Evolutionary conservation across 163 green algal genomes (phyloP).

Genomic region (Scenedesmus sp.): DNA sequence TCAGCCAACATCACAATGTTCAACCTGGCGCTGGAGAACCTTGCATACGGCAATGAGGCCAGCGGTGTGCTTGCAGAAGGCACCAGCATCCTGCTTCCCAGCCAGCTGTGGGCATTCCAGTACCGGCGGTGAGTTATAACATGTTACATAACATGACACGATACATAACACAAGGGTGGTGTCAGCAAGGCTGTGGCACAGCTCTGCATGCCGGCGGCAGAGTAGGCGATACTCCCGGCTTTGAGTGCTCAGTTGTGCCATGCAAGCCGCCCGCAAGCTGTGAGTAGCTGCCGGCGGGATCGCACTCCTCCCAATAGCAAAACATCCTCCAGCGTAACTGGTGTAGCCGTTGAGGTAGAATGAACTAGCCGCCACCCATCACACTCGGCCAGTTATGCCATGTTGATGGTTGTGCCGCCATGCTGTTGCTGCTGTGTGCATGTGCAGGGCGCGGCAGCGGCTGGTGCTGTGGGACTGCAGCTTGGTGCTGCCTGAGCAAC

Average conservation of each 20-base stretch:
- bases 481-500: conserved; percentile 29
- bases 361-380: no score
- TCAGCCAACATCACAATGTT: conserved; percentile 31
- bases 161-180: no score
- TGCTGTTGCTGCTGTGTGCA: not conserved
- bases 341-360: no score
- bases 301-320: no score
- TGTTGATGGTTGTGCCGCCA: not conserved
- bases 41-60: conserved; percentile 26
- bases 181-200: no score
- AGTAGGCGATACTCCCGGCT: no score
- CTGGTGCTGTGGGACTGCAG: conserved; percentile 29
- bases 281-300: no score
- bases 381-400: not conserved
- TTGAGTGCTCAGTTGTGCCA: no score
- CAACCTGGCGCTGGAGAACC: conserved; percentile 34
- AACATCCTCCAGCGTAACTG: no score
- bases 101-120: conserved; percentile 35
- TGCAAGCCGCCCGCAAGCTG: no score
- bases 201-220: no score
- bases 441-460: not conserved
- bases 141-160: no score
- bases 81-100: conserved; percentile 37
- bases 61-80: not conserved
- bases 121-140: conserved; percentile 11